Evolutionary conservation across 352 stramenopile genomes (phyloP).

Genomic region (Phytophthora kernoviae): DNA sequence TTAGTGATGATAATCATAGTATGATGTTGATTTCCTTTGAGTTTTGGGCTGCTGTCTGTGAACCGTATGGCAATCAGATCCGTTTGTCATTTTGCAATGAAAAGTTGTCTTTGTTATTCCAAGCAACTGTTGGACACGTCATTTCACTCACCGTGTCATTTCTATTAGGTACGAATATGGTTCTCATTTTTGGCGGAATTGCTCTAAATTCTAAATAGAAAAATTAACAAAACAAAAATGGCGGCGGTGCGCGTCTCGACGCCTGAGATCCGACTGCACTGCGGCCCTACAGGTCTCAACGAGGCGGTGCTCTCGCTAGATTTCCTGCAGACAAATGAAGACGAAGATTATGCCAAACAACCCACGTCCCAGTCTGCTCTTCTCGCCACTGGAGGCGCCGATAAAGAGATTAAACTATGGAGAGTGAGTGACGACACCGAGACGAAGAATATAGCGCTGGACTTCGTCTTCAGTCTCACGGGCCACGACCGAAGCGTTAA

Average conservation of each 20-base stretch:
- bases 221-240: neutral
- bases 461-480: conserved; percentile 86
- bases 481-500: conserved; percentile 92
- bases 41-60: too few species aligned
- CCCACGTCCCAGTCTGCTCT: conserved; percentile 26
- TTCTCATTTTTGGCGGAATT: conserved; percentile 11
- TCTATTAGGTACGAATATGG: neutral
- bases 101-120: neutral
- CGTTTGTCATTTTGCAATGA: too few species aligned
- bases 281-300: conserved; percentile 86
- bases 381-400: conserved; percentile 80
- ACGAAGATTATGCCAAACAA: neutral
- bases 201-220: neutral
- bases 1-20: too few species aligned
- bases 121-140: neutral
- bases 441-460: conserved; percentile 30
- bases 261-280: conserved; percentile 88
- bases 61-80: too few species aligned
- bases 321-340: conserved; percentile 47
- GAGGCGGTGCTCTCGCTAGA: conserved; percentile 87
- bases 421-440: conserved; percentile 41
- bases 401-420: conserved; percentile 92
- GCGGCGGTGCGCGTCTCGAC: conserved; percentile 63
- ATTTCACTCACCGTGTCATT: neutral
- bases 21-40: too few species aligned